Percentiles rank a stretch among this genome's conserved stretches.
Conservation (phyloP, 2,329 filamentous ascomycete genomes). For the Monosporascus sp. region DNA sequence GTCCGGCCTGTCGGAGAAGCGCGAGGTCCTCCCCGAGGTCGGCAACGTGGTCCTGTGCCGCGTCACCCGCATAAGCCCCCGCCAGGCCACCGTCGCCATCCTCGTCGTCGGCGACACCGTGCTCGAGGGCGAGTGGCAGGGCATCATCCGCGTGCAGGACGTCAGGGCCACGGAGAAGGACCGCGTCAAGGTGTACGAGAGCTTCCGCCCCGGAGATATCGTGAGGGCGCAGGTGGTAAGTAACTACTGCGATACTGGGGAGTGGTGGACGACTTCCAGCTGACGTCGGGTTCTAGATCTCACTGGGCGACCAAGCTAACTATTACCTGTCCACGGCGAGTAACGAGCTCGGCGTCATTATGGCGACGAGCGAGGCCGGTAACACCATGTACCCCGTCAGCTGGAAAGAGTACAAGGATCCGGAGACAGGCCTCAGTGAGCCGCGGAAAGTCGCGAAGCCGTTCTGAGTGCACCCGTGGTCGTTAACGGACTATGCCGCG, state of each 20-base stretch:
- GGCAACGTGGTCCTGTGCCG: conserved; percentile 75
- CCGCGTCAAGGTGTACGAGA: conserved; percentile 83
- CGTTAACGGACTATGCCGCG: background rate
- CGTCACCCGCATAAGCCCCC: conserved; percentile 77
- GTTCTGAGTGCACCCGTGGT: conserved; percentile 47
- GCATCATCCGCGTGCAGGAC: conserved; percentile 81
- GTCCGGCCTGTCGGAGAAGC: conserved; percentile 39
- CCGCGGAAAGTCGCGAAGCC: conserved; percentile 90
- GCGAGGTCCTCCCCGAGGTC: conserved; percentile 76
- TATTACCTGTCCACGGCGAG: conserved; percentile 92
- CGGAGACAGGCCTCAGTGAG: conserved; percentile 70
- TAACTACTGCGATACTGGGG: conserved; percentile 11
- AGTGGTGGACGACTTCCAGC: conserved; percentile 4
- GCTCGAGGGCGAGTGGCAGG: conserved; percentile 76
- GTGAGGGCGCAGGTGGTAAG: conserved; percentile 77
- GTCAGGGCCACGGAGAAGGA: conserved; percentile 95
- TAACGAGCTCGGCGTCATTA: conserved; percentile 89
- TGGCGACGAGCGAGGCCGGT: conserved; percentile 82
- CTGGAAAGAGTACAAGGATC: conserved; percentile 92
- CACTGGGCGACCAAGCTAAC: conserved; percentile 85
- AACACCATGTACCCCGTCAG: conserved; percentile 89
- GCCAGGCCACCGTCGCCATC: conserved; percentile 81
- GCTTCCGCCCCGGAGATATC: conserved; percentile 88
- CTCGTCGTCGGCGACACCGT: conserved; percentile 71
- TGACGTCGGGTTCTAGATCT: conserved; percentile 51